Evolutionary conservation across 768 basidiomycete genomes (phyloP).

Genomic region (Strobilomyces confusus): DNA sequence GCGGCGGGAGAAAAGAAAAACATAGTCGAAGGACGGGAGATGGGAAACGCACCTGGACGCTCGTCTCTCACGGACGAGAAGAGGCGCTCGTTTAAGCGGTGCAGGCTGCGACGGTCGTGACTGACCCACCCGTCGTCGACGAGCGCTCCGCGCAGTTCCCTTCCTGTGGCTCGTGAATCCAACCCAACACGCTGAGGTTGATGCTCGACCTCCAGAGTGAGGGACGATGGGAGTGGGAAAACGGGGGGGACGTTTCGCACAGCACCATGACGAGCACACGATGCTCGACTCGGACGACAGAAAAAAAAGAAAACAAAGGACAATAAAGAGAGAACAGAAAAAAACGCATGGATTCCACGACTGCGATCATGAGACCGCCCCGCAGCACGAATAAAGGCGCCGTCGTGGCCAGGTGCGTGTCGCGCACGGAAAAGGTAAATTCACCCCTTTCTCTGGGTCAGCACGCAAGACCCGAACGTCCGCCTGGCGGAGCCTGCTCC

Average conservation of each 20-base stretch:
- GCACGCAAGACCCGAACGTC: slow-evolving; percentile 72
- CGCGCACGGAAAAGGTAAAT: slow-evolving; percentile 56
- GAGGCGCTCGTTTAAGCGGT: too few species aligned
- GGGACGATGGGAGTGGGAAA: neutral
- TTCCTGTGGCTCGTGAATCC: too few species aligned
- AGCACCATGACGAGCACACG: slow-evolving; percentile 1
- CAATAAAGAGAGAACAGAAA: slow-evolving; percentile 7
- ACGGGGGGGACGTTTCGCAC: slow-evolving; percentile 13
- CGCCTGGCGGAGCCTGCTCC: too few species aligned
- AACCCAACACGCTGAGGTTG: too few species aligned
- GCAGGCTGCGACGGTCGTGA: neutral
- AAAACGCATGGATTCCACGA: slow-evolving; percentile 47
- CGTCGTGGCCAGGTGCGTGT: slow-evolving; percentile 59
- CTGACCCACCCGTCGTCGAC: neutral
- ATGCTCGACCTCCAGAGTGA: too few species aligned
- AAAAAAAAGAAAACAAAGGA: neutral
- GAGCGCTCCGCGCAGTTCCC: too few species aligned
- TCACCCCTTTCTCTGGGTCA: slow-evolving; percentile 62
- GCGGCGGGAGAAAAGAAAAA: neutral
- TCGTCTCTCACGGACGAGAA: neutral
- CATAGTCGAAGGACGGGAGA: neutral
- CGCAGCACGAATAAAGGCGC: slow-evolving; percentile 50
- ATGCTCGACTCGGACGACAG: neutral
- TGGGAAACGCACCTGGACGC: neutral
- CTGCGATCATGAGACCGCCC: slow-evolving; percentile 56